Base-by-base conservation (phyloP, 2,329 filamentous ascomycete species). In the Talaromyces pinophilus region DNA sequence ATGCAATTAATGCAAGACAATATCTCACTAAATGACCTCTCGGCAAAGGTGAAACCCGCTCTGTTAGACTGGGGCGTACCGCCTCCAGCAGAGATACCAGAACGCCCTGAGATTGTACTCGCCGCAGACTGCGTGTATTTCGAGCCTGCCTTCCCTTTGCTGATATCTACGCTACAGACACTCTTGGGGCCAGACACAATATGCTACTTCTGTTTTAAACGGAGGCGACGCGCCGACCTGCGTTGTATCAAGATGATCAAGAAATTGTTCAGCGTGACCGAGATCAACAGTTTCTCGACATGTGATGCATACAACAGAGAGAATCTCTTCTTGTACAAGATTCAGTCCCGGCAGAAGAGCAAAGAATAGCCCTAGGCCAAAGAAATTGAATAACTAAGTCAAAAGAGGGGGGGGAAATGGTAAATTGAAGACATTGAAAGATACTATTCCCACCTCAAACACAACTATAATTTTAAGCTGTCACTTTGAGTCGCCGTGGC, bases 121-220 rank as follows among this genome's bases (percentile, higher is more conserved):
- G 95, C 95, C 3, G 94, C 93, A 48, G 95, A 98, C 78, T 98
- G 94, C 79, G 93, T 97, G 59, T 99, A 98, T 82, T 96, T 96
- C 77, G 95, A 98, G 79, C 93, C 94, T 2, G 92, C 95, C 0
- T 98, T 98, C 75, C 93, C 94, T 35, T 83, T 97, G 40, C 85
- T 99, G 57, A 85, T 95, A 74, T 82, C 88, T 69, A 98, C 94
- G 5, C 81, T 98, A 70, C 82, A 86, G 67, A 88, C 91, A 69
- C 83, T 97, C 59, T 83, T 97, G 70, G 85, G 86, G 17, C 85
- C 84, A 3, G 76, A 83, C 10, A 87, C 87, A 0, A 78, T 93
- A 52, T 93, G 90, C 77, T 90, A 90, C 78, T 98, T 99, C 80
- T 97, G 94, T 82, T 97, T 96, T 84, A 98, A 97, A 84, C 94